Base-by-base conservation (phyloP, 371 early-diverging fungal species). In the Circinella umbellata region DNA sequence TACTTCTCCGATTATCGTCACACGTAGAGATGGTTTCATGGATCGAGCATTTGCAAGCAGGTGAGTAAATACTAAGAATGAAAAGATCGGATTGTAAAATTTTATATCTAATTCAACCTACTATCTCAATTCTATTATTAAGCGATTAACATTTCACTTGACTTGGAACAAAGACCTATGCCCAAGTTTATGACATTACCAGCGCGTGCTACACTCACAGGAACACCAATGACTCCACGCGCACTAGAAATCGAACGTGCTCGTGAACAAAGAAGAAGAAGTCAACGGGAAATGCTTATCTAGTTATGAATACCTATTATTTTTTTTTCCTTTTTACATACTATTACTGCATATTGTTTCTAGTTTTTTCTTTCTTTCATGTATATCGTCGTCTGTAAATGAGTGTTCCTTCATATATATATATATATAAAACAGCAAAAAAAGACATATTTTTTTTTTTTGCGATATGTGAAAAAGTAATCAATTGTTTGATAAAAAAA, bases 1-100 rank as follows among this genome's bases (percentile, higher is more conserved):
- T 81, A 51, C 60, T 84, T 53, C 61, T 84, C 18, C 77, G 79
- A 37, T 48, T 79, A 47, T 60, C 74, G 42, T 69, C 80, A 34
- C 73, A 75, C 69, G 69, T 77, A 18, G 82, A 84, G 20, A 81
- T 84, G 77, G 72, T 80, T 66, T 79, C 80, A 64, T 84, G 84
- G 84, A 62, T 84, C 14, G 84, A 84, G 66, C 82, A 81, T 67
- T 68, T 84, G 10, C 84, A 84, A 80, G 78, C 84, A 64, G 82
- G 82, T 82, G 72, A 71, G 10, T 3, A 15, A 27, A 51, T 63
- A 27, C 1, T 4, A 61, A 36, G 18, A 59, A 51, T 5, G 57
- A 27, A 27, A 34, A 7, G 37, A 34, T 15, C 14, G 15, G 13
- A 36, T 60, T 11, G 37, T 13, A 20, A 20, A n/a, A 8, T 11